Conservation (phyloP, 352 stramenopile species). For the Elongisporangium anandrum region DNA sequence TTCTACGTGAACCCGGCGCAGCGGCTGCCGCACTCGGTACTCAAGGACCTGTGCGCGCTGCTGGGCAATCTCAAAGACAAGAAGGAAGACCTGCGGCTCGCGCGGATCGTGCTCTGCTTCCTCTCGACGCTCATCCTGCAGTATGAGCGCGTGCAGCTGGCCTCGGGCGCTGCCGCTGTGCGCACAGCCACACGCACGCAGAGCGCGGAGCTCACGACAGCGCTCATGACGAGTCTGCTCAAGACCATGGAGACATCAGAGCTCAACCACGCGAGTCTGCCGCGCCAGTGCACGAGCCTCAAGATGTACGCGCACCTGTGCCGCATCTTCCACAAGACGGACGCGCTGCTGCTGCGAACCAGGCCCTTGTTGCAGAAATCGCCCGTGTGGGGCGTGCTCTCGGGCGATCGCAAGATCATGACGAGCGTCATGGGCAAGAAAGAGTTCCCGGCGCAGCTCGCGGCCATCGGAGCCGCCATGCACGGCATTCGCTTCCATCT, state of each 20-base stretch:
- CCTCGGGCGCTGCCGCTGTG: conserved; percentile 1
- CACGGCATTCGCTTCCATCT: conserved; percentile 60
- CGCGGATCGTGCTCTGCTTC: conserved; percentile 54
- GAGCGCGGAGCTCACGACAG: conserved; percentile 39
- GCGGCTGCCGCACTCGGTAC: conserved; percentile 53
- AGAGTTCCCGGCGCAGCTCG: conserved; percentile 47
- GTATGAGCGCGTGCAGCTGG: conserved; percentile 38
- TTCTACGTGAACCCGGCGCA: conserved; percentile 62
- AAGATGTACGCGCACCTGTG: conserved; percentile 64
- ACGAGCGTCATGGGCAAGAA: conserved; percentile 36
- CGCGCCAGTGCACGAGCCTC: conserved; percentile 44
- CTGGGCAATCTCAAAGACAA: conserved; percentile 76
- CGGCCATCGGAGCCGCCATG: conserved; percentile 38
- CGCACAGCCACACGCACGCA: conserved; percentile 19
- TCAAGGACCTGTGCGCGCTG: conserved; percentile 57
- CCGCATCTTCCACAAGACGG: conserved; percentile 36
- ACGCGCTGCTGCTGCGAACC: conserved; percentile 35
- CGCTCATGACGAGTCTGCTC: conserved; percentile 37
- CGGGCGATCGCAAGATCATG: conserved; percentile 46
- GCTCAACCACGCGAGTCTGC: conserved; percentile 35
- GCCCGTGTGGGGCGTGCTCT: conserved; percentile 34
- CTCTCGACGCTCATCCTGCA: conserved; percentile 59
- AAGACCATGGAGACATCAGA: conserved; percentile 48
- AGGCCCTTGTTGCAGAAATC: conserved; percentile 48
- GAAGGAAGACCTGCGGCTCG: conserved; percentile 74